Percentiles rank a stretch among this genome's conserved stretches.
Evolutionary conservation across 257 asterid genomes (phyloP).

Genomic region (Galeopsis tetrahit): DNA sequence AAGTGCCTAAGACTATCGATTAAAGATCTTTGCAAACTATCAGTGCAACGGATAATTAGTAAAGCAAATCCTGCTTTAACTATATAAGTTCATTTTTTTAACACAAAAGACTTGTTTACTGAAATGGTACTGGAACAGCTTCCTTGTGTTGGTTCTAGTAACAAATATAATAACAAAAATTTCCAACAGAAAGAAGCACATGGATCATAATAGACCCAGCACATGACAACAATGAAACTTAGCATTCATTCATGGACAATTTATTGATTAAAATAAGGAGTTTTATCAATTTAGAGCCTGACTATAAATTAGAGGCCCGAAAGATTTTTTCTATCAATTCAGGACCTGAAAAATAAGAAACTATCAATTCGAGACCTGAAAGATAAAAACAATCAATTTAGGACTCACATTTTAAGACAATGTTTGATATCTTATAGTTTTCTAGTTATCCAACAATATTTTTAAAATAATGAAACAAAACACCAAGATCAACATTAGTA

Average conservation of each 20-base stretch:
- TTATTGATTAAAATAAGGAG: slow-evolving; percentile 1
- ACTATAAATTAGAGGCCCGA: too few relatives aligned
- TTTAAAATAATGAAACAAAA: slow-evolving; percentile 21
- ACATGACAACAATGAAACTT: neutral
- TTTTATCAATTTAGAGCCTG: too few relatives aligned
- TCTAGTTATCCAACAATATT: too few relatives aligned
- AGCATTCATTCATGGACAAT: neutral
- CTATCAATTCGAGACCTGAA: too few relatives aligned
- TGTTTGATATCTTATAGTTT: too few relatives aligned
- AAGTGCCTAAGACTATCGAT: slow-evolving; percentile 13
- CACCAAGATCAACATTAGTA: slow-evolving; percentile 21
- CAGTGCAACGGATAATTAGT: neutral
- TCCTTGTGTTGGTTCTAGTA: neutral
- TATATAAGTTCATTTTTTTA: neutral
- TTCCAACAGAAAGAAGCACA: neutral
- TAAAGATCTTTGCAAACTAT: slow-evolving; percentile 1
- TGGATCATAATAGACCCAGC: slow-evolving; percentile 5
- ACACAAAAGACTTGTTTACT: neutral
- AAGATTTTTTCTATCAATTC: too few relatives aligned
- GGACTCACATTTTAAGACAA: too few relatives aligned
- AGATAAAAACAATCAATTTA: too few relatives aligned
- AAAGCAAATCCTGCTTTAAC: neutral
- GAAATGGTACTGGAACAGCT: neutral
- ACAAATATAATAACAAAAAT: neutral
- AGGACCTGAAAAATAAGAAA: too few relatives aligned